Evolutionary conservation across 2,329 filamentous ascomycete genomes (phyloP), one percentile per base, ranked within the genome.

Genomic region (Colletotrichum liaoningense): DNA sequence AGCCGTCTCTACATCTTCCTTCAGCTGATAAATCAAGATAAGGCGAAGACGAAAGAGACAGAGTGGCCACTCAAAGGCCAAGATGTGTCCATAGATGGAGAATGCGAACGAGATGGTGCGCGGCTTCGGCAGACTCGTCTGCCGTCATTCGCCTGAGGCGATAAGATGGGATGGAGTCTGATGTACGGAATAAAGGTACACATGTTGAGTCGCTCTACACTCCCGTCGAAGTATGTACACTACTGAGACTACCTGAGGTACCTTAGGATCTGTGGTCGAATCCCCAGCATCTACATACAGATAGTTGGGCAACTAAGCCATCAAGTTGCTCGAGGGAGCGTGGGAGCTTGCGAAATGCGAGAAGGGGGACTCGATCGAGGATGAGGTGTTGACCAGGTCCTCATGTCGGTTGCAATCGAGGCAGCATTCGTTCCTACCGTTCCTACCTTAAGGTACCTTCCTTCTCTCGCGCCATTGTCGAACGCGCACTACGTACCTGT

Each of bases 1-100:
- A 63, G 38, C 42, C 30, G 30, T 30, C 9, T 46, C 7, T 55
- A 69, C 30, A 28, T n/a, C 22, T 57, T 67, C 64, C 33, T 70
- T 65, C 46, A 56, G 66, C 70, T 70, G 60, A 73, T 73, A 60
- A 65, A 70, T 65, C 46, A 65, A 70, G 70, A 60, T 38, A 73
- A 63, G 54, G 60, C 46, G 33, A 65, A 64, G 65, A 42, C 42
- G 33, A 60, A 56, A 46, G 42, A 60, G 59, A 55, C 26, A 46
- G 42, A 55, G 1, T 6, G 11, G 5, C n/a, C 59, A 28, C 8
- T 38, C 33, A 2, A 52, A 22, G 56, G 28, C n/a, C 19, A n/a
- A n/a, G 11, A 24, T 46, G 12, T 24, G 42, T 14, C 24, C 38
- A 14, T 42, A 42, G 38, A n/a, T 49, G n/a, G 46, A n/a, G 56